phyloP scores from a whole-genome alignment of 176 grass and related monocot species.

The Microstegium vimineum region DNA sequence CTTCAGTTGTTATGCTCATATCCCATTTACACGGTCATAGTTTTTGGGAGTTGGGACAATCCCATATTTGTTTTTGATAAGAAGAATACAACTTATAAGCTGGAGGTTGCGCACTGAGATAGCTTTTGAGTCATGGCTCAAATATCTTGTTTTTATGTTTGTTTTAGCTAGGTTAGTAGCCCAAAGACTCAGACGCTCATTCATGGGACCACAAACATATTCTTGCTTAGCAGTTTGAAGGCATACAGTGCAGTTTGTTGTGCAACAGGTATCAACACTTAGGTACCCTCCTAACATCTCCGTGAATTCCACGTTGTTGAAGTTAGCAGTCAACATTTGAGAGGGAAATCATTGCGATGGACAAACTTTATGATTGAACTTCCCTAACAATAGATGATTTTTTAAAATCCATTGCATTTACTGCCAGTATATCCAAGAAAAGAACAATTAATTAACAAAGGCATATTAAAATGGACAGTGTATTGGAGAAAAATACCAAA shows the following conservation, averaged over 20 bases:
- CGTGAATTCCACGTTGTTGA: neutral
- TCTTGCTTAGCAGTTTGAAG: neutral
- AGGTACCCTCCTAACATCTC: neutral
- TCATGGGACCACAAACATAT: neutral
- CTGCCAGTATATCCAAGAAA: neutral
- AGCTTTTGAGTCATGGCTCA: neutral
- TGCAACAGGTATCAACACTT: neutral
- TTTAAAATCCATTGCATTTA: neutral
- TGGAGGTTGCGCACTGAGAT: neutral
- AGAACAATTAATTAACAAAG: neutral
- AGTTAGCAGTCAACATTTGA: neutral
- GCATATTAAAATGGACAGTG: neutral
- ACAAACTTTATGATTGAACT: slow-evolving; percentile 2
- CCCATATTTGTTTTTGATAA: neutral
- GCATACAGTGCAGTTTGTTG: neutral
- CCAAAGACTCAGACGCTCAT: neutral
- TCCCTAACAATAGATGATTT: neutral
- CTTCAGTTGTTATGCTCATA: neutral
- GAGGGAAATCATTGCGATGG: neutral
- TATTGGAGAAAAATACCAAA: neutral
- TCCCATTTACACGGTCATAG: neutral
- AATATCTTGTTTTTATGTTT: neutral
- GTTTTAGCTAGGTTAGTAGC: neutral
- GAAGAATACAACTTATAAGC: neutral
- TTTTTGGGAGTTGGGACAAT: neutral